These are phyloP conservation scores for Rhizopus arrhizus DNA, from an alignment of 371 early-diverging fungal species.

Conservation along the genomic window DNA sequence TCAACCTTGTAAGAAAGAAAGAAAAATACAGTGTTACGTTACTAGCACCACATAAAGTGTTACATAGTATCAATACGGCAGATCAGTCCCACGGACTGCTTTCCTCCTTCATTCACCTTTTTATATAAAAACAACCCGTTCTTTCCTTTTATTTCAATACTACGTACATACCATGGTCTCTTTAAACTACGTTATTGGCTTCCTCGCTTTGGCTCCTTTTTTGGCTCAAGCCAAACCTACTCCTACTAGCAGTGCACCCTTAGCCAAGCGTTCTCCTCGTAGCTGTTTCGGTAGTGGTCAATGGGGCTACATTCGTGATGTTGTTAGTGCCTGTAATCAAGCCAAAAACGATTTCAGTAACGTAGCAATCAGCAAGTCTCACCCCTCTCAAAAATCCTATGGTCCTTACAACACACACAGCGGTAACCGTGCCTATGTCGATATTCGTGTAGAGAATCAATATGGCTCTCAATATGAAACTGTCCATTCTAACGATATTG, in stretches of 20 bases:
- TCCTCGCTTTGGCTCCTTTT: not conserved
- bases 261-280: not conserved
- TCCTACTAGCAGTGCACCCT: not conserved
- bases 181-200: not conserved
- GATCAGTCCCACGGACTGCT: no score
- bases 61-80: no score
- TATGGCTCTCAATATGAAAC: not conserved
- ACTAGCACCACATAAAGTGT: no score
- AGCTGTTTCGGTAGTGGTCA: not conserved
- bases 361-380: not conserved
- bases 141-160: no score
- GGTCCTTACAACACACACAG: not conserved
- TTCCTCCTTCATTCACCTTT: no score
- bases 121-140: no score
- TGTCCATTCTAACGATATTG: not conserved
- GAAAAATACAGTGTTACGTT: no score
- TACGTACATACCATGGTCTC: not conserved
- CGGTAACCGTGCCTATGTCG: not conserved
- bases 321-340: not conserved
- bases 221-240: constrained; percentile 3
- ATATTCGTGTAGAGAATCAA: not conserved
- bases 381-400: constrained; percentile 1
- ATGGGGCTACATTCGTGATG: not conserved
- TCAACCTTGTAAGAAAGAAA: no score
- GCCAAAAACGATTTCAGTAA: not conserved